Conservation (phyloP, 2,329 filamentous ascomycete species). For the Hymenoscyphus infarciens region DNA sequence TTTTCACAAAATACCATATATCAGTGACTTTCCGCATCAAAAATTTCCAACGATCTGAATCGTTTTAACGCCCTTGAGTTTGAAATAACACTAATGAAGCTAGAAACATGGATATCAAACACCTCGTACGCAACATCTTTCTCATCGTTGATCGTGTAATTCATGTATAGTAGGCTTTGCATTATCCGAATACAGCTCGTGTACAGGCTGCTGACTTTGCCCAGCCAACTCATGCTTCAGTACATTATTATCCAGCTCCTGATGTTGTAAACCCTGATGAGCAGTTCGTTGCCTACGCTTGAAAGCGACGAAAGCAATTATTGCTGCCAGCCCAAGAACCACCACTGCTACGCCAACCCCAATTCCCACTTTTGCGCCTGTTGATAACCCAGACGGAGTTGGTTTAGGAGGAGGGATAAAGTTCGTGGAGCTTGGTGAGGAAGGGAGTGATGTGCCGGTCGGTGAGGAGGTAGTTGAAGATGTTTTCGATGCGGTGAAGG, state of each 20-base stretch:
- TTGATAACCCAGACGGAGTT: neutral
- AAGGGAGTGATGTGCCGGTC: neutral
- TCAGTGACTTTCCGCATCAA: too few species aligned
- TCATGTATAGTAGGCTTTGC: too few species aligned
- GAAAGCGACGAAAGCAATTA: neutral
- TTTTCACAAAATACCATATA: too few species aligned
- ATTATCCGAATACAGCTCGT: too few species aligned
- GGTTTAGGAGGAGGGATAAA: neutral
- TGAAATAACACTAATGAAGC: too few species aligned
- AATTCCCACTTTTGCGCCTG: neutral
- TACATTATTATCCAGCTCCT: neutral
- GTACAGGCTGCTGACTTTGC: neutral
- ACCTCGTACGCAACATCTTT: too few species aligned
- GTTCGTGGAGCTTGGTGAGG: neutral
- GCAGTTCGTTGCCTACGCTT: neutral
- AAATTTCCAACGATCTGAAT: too few species aligned
- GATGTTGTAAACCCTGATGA: too few species aligned
- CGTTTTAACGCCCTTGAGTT: too few species aligned
- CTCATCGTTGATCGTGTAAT: too few species aligned
- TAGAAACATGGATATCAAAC: too few species aligned
- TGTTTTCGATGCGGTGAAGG: conserved; percentile 2
- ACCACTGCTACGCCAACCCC: neutral
- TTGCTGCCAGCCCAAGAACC: neutral
- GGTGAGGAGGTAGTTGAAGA: neutral
- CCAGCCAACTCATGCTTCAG: neutral